Base-by-base conservation (phyloP, 225 moss, liverwort and hornwort genomes). In the Marchantia paleacea region DNA sequence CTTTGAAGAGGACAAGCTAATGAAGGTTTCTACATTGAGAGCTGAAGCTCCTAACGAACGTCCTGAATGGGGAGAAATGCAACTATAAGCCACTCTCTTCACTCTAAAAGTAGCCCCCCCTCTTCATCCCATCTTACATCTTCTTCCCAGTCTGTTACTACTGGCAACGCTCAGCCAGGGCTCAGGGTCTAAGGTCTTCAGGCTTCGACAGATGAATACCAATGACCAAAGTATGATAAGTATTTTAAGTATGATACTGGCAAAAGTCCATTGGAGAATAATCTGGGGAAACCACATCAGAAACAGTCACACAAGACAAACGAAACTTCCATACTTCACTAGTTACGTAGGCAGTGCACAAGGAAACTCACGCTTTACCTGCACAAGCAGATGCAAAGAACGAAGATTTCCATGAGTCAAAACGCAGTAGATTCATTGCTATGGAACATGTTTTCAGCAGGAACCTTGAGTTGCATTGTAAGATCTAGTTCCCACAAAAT, bases 301-400 rank as follows among this genome's bases (percentile, higher is more conserved):
- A 68, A 11, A 13, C 28, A 68, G 30, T 13, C 30, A 11, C 29
- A 68, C 25, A 68, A 13, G 12, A 31, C 67, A 68, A 16, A 12
- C 31, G 67, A 12, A 29, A 30, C 29, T 16, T 1, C 28, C 31
- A 28, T 68, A 28, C 25, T 15, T 68, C 30, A 29, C 12, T 0
- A 15, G 12, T 60, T 6, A 60, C 2, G 19, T 60, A 7, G 60
- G 60, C 5, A 60, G 19, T 12, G 60, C 60, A 60, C 60, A 60
- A 15, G 15, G 16, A 64, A 76, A 90, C 95, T 81, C 89, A 97
- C 97, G 93, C 93, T 93, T 95, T 95, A 74, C 97, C 97, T 97
- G 95, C 95, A 90, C 82, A 88, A 81, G 67, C 73, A n/a, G 39
- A 74, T 79, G 85, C 74, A 73, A 85, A 75, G 77, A 82, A 20